Conservation (phyloP, 2,329 filamentous ascomycete species). For the Xylariaceae sp. region DNA sequence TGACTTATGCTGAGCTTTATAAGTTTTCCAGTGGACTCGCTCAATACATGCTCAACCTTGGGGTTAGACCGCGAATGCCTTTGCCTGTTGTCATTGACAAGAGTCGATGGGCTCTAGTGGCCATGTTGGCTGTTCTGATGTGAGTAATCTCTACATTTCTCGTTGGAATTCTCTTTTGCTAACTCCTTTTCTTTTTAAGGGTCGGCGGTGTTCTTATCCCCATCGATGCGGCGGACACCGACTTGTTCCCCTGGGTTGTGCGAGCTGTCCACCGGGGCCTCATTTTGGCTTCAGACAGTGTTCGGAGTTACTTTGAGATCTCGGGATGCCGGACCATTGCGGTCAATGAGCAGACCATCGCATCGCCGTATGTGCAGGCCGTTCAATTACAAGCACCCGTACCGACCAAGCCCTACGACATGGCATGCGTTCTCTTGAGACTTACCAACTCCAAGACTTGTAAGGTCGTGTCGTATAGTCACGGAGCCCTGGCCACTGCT, state of each 20-base stretch:
- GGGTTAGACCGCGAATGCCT: slow-evolving; percentile 34
- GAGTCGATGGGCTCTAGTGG: slow-evolving; percentile 60
- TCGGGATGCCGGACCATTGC: slow-evolving; percentile 38
- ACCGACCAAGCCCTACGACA: slow-evolving; percentile 38
- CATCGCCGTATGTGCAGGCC: slow-evolving; percentile 31
- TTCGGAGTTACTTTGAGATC: slow-evolving; percentile 36
- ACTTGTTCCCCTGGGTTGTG: slow-evolving; percentile 39
- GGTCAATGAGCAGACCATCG: slow-evolving; percentile 39
- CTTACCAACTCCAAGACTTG: slow-evolving; percentile 52
- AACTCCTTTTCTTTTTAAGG: slow-evolving; percentile 19
- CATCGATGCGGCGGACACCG: slow-evolving; percentile 41
- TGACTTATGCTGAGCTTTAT: slow-evolving; percentile 30
- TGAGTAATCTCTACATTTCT: slow-evolving; percentile 44
- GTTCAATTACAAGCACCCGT: slow-evolving; percentile 26
- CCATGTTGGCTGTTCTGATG: slow-evolving; percentile 64
- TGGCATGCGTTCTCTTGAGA: slow-evolving; percentile 57
- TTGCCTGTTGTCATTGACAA: slow-evolving; percentile 66
- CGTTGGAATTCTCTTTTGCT: background rate
- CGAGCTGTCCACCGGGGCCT: slow-evolving; percentile 40
- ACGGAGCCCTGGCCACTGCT: slow-evolving; percentile 51
- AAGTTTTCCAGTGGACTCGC: slow-evolving; percentile 28
- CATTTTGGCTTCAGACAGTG: slow-evolving; percentile 40
- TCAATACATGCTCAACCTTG: slow-evolving; percentile 26
- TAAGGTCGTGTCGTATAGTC: slow-evolving; percentile 58
- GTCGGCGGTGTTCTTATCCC: slow-evolving; percentile 47